Base-by-base conservation (phyloP, 1,284 basidiomycete genomes). In the Moesziomyces globuligerus region DNA sequence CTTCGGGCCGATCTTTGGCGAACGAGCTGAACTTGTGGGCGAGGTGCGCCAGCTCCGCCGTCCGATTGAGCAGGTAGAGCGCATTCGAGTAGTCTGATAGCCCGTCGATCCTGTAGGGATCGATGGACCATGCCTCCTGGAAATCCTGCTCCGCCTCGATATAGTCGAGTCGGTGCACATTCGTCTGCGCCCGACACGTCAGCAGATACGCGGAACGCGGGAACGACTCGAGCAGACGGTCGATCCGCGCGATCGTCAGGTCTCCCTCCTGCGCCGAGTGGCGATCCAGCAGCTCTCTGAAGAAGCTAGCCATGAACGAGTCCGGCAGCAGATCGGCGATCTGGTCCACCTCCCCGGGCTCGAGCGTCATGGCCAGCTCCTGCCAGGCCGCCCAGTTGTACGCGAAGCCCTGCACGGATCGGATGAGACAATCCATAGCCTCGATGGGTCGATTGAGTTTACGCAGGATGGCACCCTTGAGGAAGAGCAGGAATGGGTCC, bases 71-170 rank as follows among this genome's bases (percentile, higher is more conserved):
- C 6, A 98, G 93, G 83, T 98, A 98, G 38, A 98, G 87, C 78
- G 98, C 95, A 81, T 98, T 97, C 53, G 94, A 96, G 83, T 93
- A 95, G 50, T 97, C 90, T 80, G 98, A 95, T 48, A 98, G 90
- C 75, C 97, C 93, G 73, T 98, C 96, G 64, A 97, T 88, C 23
- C 94, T 88, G 84, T 90, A 91, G 4, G 94, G 94, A 81, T 98
- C 94, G 38, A 90, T 81, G 5, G 85, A 45, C 45, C 72, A 56
- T 41, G 72, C 78, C 40, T 68, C 51, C 34, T 78, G 74, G 45
- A 80, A 82, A 13, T 72, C 75, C 24, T 72, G 74, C 24, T 79
- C 78, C 1, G 79, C 73, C 37, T 75, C 76, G 37, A 61, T 74
- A 29, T 76, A 72, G 44, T 75, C 74, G 18, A 66, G 51, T 1